Conservation (phyloP, 2,329 filamentous ascomycete genomes). For the Exophiala alcalophila region DNA sequence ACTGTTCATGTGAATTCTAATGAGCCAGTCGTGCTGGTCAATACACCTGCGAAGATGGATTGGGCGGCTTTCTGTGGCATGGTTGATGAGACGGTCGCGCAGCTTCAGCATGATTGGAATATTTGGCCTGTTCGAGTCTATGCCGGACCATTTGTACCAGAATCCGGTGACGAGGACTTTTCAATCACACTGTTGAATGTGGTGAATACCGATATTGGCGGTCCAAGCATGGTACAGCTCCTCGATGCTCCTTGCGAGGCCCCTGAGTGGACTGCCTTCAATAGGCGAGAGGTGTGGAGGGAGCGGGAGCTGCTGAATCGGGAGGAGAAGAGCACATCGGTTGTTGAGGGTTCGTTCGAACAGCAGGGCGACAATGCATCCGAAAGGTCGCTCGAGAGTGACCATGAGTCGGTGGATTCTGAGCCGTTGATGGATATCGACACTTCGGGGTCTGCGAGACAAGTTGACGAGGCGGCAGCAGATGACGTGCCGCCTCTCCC, state of each 20-base stretch:
- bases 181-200: conserved; percentile 29
- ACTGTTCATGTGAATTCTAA: conserved; percentile 28
- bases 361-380: conserved; percentile 14
- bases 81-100: conserved; percentile 11
- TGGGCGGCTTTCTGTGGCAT: not conserved
- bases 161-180: conserved; percentile 3
- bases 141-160: conserved; percentile 7
- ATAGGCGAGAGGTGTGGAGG: conserved; percentile 25
- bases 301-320: conserved; percentile 21
- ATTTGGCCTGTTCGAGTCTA: conserved; percentile 29
- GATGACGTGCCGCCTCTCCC: no score
- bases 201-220: conserved; percentile 31
- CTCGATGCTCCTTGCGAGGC: conserved; percentile 25
- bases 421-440: no score
- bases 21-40: conserved; percentile 28
- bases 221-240: conserved; percentile 30
- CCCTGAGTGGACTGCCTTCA: conserved; percentile 18
- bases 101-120: conserved; percentile 20
- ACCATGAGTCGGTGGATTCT: conserved; percentile 12
- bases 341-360: not conserved
- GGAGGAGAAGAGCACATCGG: conserved; percentile 4
- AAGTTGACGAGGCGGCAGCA: not conserved
- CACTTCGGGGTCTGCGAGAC: not conserved
- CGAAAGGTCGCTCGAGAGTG: conserved; percentile 16
- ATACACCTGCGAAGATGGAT: conserved; percentile 2